Percentiles rank a stretch among this genome's conserved stretches.
phyloP scores from a whole-genome alignment of 148 eudicot genomes.

The Arbutus unedo region DNA sequence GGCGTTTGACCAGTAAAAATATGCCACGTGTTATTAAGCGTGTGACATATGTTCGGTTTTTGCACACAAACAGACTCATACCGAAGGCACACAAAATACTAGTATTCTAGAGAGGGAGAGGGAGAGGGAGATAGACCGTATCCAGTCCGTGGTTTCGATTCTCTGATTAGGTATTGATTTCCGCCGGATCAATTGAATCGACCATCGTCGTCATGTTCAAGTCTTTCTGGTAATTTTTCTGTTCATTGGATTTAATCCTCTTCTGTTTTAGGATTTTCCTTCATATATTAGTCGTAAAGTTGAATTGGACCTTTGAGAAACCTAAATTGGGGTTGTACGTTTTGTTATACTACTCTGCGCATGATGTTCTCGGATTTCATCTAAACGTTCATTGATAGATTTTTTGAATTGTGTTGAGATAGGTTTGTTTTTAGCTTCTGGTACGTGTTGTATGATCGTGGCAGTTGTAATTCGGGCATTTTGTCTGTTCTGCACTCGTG shows the following conservation, averaged over 20 bases:
- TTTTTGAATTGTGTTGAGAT: background rate
- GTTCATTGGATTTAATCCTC: background rate
- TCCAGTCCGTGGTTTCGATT: background rate
- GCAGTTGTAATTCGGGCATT: background rate
- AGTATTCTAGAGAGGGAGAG: background rate
- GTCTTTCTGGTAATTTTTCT: conserved; percentile 15
- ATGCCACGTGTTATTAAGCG: too few species aligned
- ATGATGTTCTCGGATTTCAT: background rate
- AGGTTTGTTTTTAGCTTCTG: conserved; percentile 2
- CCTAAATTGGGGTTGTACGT: background rate
- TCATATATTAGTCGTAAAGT: background rate
- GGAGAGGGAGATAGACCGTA: background rate
- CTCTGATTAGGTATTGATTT: background rate
- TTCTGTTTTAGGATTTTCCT: background rate
- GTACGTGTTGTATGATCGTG: background rate
- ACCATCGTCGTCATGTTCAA: conserved; percentile 20
- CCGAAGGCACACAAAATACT: background rate
- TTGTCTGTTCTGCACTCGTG: background rate
- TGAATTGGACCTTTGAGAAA: background rate
- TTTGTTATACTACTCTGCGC: background rate
- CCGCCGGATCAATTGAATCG: background rate
- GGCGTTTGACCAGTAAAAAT: too few species aligned
- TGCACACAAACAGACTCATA: background rate
- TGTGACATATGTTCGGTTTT: too few species aligned
- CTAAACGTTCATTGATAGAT: background rate